These are phyloP conservation scores for Magnolia sinica DNA, from an alignment of 164 flowering plant genomes.

Conservation along the genomic window DNA sequence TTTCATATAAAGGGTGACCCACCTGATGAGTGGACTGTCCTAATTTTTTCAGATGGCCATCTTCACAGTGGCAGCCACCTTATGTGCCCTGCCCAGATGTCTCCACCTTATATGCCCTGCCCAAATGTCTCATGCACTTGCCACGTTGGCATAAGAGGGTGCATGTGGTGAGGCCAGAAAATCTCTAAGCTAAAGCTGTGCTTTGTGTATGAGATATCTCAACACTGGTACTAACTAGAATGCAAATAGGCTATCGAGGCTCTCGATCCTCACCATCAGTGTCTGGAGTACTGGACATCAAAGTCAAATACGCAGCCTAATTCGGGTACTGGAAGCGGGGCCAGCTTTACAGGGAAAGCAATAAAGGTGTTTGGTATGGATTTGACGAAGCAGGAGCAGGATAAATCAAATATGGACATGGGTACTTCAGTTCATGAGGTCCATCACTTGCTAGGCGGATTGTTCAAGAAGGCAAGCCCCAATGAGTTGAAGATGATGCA, in stretches of 20 bases:
- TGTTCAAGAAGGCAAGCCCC: slow-evolving; percentile 49
- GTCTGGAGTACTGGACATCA: slow-evolving; percentile 61
- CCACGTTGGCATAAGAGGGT: neutral
- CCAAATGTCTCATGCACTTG: neutral
- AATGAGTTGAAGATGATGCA: slow-evolving; percentile 47
- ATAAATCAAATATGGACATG: slow-evolving; percentile 5
- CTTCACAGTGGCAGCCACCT: neutral
- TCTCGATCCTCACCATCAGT: slow-evolving; percentile 59
- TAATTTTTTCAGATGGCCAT: too few relatives aligned
- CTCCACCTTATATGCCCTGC: neutral
- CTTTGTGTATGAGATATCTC: neutral
- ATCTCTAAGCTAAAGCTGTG: neutral
- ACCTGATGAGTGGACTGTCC: too few relatives aligned
- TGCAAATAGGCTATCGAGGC: slow-evolving; percentile 63
- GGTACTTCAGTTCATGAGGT: slow-evolving; percentile 25
- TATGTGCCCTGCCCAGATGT: neutral
- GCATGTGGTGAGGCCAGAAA: neutral
- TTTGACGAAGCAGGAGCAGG: slow-evolving; percentile 17
- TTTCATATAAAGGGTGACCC: too few relatives aligned
- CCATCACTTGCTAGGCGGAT: slow-evolving; percentile 30
- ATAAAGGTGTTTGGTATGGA: slow-evolving; percentile 20
- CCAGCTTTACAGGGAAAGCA: slow-evolving; percentile 15
- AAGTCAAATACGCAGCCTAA: slow-evolving; percentile 18
- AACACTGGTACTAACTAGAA: slow-evolving; percentile 6
- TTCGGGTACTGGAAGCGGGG: slow-evolving; percentile 1